phyloP scores from a whole-genome alignment of 2,329 filamentous ascomycete species.

The Magnaporthiopsis incrustans region DNA sequence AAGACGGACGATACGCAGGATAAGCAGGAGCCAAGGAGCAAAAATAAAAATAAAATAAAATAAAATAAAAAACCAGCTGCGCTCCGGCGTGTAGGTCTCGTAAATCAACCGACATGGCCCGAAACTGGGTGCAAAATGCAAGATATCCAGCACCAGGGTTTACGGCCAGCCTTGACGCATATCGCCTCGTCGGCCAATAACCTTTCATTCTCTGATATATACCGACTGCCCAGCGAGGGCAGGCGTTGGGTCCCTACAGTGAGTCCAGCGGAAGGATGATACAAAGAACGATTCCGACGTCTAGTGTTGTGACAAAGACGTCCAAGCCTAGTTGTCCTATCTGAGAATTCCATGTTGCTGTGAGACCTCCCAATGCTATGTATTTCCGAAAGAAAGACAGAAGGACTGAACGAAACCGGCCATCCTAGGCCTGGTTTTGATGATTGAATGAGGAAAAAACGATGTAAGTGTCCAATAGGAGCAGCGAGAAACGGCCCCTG shows the following conservation, averaged over 20 bases:
- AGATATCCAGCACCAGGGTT: too few relatives aligned
- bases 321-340: background rate
- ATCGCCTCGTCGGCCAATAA: too few relatives aligned
- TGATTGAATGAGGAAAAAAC: constrained; percentile 4
- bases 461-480: background rate
- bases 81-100: too few relatives aligned
- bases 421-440: background rate
- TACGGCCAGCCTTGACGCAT: too few relatives aligned
- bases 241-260: too few relatives aligned
- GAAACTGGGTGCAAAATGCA: too few relatives aligned
- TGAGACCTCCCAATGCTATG: background rate
- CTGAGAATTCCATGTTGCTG: background rate
- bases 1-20: constrained; percentile 1
- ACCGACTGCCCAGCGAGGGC: too few relatives aligned
- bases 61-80: too few relatives aligned
- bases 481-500: background rate
- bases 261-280: too few relatives aligned
- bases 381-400: background rate
- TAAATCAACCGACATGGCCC: too few relatives aligned
- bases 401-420: background rate
- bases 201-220: too few relatives aligned
- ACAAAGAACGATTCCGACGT: background rate
- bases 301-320: background rate
- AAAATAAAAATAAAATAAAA: too few relatives aligned
- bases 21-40: background rate